phyloP scores from a whole-genome alignment of 768 basidiomycete genomes.

The Boletus tomentosulus region DNA sequence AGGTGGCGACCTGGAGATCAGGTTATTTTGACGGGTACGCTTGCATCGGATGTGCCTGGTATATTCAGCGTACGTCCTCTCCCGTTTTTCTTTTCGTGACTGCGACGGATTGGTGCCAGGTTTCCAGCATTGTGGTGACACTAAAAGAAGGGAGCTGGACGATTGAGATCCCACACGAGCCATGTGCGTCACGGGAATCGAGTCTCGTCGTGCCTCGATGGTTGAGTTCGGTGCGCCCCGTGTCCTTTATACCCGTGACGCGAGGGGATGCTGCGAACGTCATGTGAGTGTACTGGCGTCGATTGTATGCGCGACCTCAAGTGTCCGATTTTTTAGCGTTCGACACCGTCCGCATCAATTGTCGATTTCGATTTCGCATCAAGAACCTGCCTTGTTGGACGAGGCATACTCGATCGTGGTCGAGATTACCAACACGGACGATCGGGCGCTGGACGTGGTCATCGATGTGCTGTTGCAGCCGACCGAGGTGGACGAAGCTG shows the following conservation, averaged over 20 bases:
- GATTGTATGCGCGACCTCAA: not conserved
- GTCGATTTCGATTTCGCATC: slow-evolving; percentile 51
- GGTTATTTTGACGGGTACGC: slow-evolving; percentile 57
- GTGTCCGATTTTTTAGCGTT: slow-evolving; percentile 40
- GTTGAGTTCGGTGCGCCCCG: slow-evolving; percentile 54
- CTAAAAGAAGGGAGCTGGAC: slow-evolving; percentile 66
- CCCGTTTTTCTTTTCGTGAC: not conserved
- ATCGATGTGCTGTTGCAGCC: slow-evolving; percentile 81
- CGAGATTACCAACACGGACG: slow-evolving; percentile 68
- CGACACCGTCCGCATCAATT: slow-evolving; percentile 61
- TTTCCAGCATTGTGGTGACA: slow-evolving; percentile 47
- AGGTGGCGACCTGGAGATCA: slow-evolving; percentile 54
- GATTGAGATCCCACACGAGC: slow-evolving; percentile 56
- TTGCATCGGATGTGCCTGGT: slow-evolving; percentile 48
- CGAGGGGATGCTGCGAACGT: slow-evolving; percentile 45
- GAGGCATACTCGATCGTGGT: slow-evolving; percentile 76
- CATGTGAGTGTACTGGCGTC: slow-evolving; percentile 35
- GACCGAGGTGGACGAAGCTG: slow-evolving; percentile 65
- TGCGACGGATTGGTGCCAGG: slow-evolving; percentile 12
- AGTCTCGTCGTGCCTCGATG: slow-evolving; percentile 39
- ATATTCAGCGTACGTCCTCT: slow-evolving; percentile 48
- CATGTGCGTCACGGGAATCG: slow-evolving; percentile 36
- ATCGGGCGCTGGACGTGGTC: slow-evolving; percentile 59
- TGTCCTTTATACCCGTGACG: slow-evolving; percentile 48
- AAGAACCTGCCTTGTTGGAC: slow-evolving; percentile 70